Evolutionary conservation across 2,329 filamentous ascomycete genomes (phyloP).

Genomic region (Graphilbum sp.): DNA sequence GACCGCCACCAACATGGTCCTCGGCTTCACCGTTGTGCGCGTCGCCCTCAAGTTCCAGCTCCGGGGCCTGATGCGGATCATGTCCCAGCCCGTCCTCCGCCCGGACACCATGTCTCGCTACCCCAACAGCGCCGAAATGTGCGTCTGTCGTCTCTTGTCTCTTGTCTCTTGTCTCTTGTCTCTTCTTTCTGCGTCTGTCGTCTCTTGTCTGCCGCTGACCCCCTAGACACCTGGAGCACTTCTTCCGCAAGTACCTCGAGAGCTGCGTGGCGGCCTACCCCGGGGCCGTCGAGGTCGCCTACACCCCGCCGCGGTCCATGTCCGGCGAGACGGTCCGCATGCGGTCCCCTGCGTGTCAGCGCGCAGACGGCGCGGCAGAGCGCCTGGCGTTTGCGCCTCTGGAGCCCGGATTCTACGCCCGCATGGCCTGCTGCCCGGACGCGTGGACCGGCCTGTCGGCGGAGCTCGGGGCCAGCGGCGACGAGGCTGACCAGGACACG

Average conservation of each 20-base stretch:
- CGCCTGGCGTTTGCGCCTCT: too few relatives aligned
- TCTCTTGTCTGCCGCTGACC: neutral
- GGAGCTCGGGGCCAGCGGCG: too few relatives aligned
- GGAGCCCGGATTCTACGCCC: too few relatives aligned
- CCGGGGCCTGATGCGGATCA: neutral
- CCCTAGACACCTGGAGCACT: neutral
- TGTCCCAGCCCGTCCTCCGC: neutral
- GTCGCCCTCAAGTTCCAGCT: neutral
- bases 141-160: neutral
- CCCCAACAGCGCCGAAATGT: neutral
- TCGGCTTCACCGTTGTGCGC: neutral
- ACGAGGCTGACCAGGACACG: too few relatives aligned
- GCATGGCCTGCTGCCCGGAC: too few relatives aligned
- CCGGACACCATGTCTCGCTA: neutral
- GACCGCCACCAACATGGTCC: neutral
- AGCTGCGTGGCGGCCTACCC: neutral
- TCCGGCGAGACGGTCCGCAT: neutral
- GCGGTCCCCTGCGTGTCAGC: neutral
- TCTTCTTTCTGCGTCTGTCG: neutral
- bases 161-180: neutral
- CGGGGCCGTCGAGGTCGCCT: neutral
- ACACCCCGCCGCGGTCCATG: neutral
- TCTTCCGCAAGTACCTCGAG: neutral
- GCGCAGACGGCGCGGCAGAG: too few relatives aligned
- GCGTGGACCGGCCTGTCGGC: too few relatives aligned